A percentile compares a stretch with the other conserved stretches of the same genome.
phyloP scores from a whole-genome alignment of 2,329 filamentous ascomycete genomes.

The Diplodia mutila region DNA sequence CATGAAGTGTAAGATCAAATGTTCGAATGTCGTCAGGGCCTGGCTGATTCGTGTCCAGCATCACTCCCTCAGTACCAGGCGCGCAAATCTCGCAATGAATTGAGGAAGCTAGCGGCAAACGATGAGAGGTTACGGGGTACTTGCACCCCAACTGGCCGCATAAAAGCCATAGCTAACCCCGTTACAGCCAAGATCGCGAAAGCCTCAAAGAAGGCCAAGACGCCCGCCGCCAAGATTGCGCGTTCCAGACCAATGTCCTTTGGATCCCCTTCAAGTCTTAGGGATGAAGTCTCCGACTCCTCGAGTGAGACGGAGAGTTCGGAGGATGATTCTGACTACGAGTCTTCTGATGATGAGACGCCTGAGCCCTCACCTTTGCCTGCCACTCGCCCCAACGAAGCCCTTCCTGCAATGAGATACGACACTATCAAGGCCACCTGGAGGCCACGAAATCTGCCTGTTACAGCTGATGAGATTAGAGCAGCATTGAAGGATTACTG shows the following conservation, averaged over 20 bases:
- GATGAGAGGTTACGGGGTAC: constrained; percentile 45
- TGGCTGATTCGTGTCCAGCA: constrained; percentile 37
- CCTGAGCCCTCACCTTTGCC: constrained; percentile 61
- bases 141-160: background rate
- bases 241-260: constrained; percentile 15
- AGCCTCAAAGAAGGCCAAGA: constrained; percentile 34
- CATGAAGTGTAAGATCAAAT: constrained; percentile 47
- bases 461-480: constrained; percentile 57
- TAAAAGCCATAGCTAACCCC: background rate
- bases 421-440: constrained; percentile 65
- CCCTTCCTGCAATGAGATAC: constrained; percentile 59
- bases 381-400: constrained; percentile 54
- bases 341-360: constrained; percentile 57
- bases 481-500: constrained; percentile 60
- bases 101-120: constrained; percentile 47
- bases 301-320: constrained; percentile 52
- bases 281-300: constrained; percentile 47
- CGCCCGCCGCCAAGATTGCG: constrained; percentile 16
- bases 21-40: constrained; percentile 7
- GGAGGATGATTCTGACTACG: constrained; percentile 55
- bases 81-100: constrained; percentile 51
- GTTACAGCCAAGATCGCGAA: constrained; percentile 39
- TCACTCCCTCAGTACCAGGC: constrained; percentile 48
- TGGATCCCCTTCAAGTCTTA: constrained; percentile 26
- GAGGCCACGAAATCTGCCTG: constrained; percentile 57